Percentiles rank a stretch among this genome's conserved stretches.
Evolutionary conservation across 768 basidiomycete genomes (phyloP).

Genomic region (Ramaria sp.): DNA sequence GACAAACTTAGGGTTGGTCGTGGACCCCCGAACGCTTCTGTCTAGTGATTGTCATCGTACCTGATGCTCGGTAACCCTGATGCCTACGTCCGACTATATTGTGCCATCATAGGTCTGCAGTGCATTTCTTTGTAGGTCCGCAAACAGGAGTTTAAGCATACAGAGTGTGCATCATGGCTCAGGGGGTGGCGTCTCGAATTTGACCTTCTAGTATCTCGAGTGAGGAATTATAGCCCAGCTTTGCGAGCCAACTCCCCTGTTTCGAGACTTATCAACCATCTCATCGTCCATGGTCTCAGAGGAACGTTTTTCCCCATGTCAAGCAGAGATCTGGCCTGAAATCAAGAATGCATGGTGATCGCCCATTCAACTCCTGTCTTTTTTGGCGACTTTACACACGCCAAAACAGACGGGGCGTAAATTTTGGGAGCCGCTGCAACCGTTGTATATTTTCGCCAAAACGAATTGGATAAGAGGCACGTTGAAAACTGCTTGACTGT

Average conservation of each 20-base stretch:
- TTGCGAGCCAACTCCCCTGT: not conserved
- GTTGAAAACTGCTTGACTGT: not conserved
- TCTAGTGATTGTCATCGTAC: not conserved
- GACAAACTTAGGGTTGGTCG: constrained; percentile 3
- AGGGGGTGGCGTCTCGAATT: constrained; percentile 6
- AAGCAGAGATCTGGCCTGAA: not conserved
- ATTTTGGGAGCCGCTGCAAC: constrained; percentile 4
- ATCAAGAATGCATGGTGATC: not conserved
- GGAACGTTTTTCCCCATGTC: not conserved
- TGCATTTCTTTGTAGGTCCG: not conserved
- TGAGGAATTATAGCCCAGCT: not conserved
- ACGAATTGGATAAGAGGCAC: not conserved
- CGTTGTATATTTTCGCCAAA: not conserved
- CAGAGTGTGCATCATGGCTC: not conserved
- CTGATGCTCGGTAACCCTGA: not conserved
- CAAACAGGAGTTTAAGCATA: not conserved
- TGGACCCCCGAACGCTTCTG: constrained; percentile 6
- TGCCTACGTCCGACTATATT: constrained; percentile 3
- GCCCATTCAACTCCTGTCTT: not conserved
- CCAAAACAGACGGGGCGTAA: not conserved
- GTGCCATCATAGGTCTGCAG: constrained; percentile 1
- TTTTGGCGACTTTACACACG: constrained; percentile 1
- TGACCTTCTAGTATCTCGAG: constrained; percentile 4
- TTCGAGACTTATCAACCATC: constrained; percentile 4
- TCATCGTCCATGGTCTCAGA: not conserved